Evolutionary conservation across 176 grass and related monocot species (phyloP), one percentile per base, ranked within the genome.

Genomic region (sorghum (Sorghum bicolor)): DNA sequence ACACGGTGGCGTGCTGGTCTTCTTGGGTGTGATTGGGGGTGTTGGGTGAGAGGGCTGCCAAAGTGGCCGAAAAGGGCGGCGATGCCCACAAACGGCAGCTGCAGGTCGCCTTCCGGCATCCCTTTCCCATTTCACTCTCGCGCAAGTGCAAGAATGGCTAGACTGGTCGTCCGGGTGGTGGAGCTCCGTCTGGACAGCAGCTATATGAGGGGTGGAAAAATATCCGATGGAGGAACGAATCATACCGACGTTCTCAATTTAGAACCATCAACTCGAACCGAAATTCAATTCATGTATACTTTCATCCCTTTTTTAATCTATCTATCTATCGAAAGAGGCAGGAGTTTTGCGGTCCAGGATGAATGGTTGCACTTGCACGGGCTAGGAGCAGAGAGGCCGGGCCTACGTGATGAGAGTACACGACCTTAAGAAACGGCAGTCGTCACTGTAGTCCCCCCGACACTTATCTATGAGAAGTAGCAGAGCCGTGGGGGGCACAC

Each of bases 31-130:
- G 57, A 55, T 45, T 24, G 53, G 53, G 53, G 2, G 52, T 22
- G 53, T 22, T 16, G 1, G 50, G 7, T 5, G 61, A 44, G 61
- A 44, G 66, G 77, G 41, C 10, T 25, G 53, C 53, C 76, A 80
- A 80, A 73, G 72, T 17, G 69, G 44, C 44, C 62, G 29, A n/a
- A 43, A 66, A 43, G 43, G 11, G 47, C 9, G 37, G 77, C 29
- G 58, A 30, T 57, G 45, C 44, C 25, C 44, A 24, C 60, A 75
- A 31, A 58, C 64, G 26, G 14, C 47, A 70, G 32, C 63, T 10
- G 64, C 83, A 81, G 11, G 85, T 67, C 84, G 67, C 57, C 76
- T 29, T 86, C 76, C 40, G 40, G 6, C 40, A 17, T 17, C 4
- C 45, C 4, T 48, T 70, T 86, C 47, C 68, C 39, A 66, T 66